phyloP scores from a whole-genome alignment of 1,284 basidiomycete genomes.

The Ceratobasidium theobromae region DNA sequence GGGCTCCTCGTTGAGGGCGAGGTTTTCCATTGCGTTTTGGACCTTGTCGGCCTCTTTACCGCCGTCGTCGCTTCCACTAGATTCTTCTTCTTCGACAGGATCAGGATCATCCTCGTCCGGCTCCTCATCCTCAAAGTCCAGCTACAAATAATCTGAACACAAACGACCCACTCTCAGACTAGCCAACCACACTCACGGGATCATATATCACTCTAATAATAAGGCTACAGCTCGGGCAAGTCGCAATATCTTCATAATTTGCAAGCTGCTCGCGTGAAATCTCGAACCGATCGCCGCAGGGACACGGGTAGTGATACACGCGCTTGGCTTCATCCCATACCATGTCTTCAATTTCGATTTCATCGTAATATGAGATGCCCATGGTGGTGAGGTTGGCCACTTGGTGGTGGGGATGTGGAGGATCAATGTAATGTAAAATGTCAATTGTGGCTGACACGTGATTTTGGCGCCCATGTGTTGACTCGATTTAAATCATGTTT shows the following conservation, averaged over 20 bases:
- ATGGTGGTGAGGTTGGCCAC: neutral
- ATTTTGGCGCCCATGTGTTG: neutral
- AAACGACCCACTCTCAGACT: neutral
- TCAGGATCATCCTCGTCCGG: constrained; percentile 50
- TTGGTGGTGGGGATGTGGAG: neutral
- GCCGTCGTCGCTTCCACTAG: constrained; percentile 39
- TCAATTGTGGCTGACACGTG: neutral
- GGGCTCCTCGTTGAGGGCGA: constrained; percentile 49
- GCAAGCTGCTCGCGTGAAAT: constrained; percentile 86
- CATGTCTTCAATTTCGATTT: constrained; percentile 96
- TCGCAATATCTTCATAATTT: constrained; percentile 94
- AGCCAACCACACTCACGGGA: constrained; percentile 64
- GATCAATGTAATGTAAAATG: neutral
- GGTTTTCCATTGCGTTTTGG: constrained; percentile 65
- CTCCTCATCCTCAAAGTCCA: constrained; percentile 45
- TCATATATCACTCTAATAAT: constrained; percentile 94
- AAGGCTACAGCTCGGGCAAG: constrained; percentile 93
- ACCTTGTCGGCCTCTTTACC: constrained; percentile 47
- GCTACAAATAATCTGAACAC: constrained; percentile 35
- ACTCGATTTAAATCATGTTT: neutral
- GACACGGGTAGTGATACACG: constrained; percentile 95
- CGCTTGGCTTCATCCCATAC: constrained; percentile 81
- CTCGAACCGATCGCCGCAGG: constrained; percentile 98
- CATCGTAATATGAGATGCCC: constrained; percentile 67
- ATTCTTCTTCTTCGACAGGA: constrained; percentile 41